A percentile compares a stretch with the other conserved stretches of the same genome.
These are phyloP conservation scores for Neopestalotiopsis clavispora DNA, from an alignment of 2,329 filamentous ascomycete genomes.

Conservation along the genomic window DNA sequence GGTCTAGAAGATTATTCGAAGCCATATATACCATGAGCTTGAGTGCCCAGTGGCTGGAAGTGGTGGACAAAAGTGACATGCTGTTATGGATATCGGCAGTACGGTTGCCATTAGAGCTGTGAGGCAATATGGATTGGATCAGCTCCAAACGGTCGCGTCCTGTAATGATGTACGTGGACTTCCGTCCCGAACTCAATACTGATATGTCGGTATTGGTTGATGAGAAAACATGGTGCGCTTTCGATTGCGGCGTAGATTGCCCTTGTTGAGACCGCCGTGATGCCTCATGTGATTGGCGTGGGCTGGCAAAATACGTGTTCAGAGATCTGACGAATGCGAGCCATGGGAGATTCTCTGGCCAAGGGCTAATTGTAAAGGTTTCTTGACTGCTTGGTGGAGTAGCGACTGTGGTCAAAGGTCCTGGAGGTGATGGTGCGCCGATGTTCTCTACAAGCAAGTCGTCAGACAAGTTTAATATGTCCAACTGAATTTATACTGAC, in stretches of 20 bases:
- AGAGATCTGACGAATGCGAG: background rate
- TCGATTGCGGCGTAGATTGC: background rate
- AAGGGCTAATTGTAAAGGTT: background rate
- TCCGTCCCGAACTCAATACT: background rate
- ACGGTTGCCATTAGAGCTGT: background rate
- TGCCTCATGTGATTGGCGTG: background rate
- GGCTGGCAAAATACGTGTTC: accelerated
- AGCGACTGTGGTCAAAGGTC: background rate
- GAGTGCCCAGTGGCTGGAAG: background rate
- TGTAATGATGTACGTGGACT: background rate
- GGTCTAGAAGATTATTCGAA: background rate
- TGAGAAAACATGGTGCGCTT: background rate
- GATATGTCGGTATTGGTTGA: background rate
- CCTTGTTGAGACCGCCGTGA: background rate
- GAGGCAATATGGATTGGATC: background rate
- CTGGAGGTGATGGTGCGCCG: background rate
- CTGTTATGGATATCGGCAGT: background rate
- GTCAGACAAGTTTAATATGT: no score
- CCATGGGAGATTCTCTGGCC: background rate
- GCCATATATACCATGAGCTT: background rate
- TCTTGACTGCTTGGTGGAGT: background rate
- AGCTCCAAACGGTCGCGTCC: background rate
- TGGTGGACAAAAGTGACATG: background rate
- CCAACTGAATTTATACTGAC: no score
- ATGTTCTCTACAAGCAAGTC: background rate